A percentile compares a stretch with the other conserved stretches of the same genome.
These are phyloP conservation scores for Scedosporium aurantiacum DNA, from an alignment of 2,329 filamentous ascomycete genomes.

Conservation along the genomic window DNA sequence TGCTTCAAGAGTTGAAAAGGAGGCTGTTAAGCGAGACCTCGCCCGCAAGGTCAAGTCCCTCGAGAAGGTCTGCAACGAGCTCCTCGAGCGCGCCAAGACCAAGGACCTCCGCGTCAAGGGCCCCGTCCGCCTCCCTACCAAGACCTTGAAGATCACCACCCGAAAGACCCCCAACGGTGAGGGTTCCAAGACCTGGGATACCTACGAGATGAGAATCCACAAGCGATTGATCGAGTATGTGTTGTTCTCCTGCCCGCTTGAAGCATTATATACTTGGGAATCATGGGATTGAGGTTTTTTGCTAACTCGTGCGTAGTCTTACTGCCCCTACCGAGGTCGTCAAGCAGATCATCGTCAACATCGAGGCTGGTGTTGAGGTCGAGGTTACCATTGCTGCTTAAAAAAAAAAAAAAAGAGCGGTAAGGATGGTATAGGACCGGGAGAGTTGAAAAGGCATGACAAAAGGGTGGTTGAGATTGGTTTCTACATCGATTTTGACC, in stretches of 20 bases:
- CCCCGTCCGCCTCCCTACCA: constrained; percentile 84
- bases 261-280: too few relatives aligned
- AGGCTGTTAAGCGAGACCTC: too few relatives aligned
- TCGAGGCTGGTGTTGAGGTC: constrained; percentile 86
- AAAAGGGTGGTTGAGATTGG: constrained; percentile 5
- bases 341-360: constrained; percentile 95
- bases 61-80: constrained; percentile 96
- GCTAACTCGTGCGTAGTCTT: constrained; percentile 40
- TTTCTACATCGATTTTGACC: not conserved
- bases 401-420: too few relatives aligned
- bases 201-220: constrained; percentile 98
- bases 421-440: not conserved
- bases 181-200: constrained; percentile 99
- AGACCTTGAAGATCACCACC: constrained; percentile 93
- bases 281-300: not conserved
- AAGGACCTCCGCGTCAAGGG: constrained; percentile 99
- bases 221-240: constrained; percentile 91
- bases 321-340: constrained; percentile 96
- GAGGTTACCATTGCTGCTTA: constrained; percentile 87
- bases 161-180: constrained; percentile 99
- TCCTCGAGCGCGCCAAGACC: constrained; percentile 95
- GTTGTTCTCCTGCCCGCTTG: not conserved
- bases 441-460: not conserved
- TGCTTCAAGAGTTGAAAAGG: too few relatives aligned
- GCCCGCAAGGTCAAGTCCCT: constrained; percentile 88